phyloP scores from a whole-genome alignment of 129 eudicot genomes.

The Chrysanthemum lavandulifolium region DNA sequence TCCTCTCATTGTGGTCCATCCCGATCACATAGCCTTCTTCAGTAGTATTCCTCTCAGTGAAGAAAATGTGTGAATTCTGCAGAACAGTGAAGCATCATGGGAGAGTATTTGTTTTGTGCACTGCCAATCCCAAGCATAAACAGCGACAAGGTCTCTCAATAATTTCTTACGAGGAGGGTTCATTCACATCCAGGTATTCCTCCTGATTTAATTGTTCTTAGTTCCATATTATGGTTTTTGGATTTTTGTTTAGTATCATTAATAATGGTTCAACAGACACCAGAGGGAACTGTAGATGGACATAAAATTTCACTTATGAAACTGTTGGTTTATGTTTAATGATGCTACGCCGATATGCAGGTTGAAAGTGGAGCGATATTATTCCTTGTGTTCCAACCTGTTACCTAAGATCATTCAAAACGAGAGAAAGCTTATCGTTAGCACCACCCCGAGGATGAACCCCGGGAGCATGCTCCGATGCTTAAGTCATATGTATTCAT shows the following conservation, averaged over 20 bases:
- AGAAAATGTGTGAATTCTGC: slow-evolving; percentile 48
- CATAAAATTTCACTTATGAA: background rate
- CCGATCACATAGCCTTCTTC: too few species aligned
- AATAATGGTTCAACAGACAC: background rate
- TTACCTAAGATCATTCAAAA: too few species aligned
- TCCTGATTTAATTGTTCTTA: background rate
- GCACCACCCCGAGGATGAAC: too few species aligned
- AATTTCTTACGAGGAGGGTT: slow-evolving; percentile 24
- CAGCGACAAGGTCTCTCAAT: slow-evolving; percentile 45
- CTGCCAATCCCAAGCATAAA: slow-evolving; percentile 47
- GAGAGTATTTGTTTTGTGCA: slow-evolving; percentile 38
- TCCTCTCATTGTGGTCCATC: too few species aligned
- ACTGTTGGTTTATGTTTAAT: background rate
- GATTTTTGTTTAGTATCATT: background rate
- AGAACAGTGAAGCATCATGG: slow-evolving; percentile 49
- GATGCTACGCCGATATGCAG: too few species aligned
- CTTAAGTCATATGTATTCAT: too few species aligned
- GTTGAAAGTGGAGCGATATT: too few species aligned
- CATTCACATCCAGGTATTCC: slow-evolving; percentile 36
- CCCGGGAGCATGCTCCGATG: too few species aligned
- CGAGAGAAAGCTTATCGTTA: too few species aligned
- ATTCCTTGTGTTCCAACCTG: too few species aligned
- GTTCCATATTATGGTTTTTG: background rate
- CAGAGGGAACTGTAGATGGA: background rate
- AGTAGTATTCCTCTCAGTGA: too few species aligned